phyloP scores from a whole-genome alignment of 78 protist genomes.

The Carpediemonas membranifera region DNA sequence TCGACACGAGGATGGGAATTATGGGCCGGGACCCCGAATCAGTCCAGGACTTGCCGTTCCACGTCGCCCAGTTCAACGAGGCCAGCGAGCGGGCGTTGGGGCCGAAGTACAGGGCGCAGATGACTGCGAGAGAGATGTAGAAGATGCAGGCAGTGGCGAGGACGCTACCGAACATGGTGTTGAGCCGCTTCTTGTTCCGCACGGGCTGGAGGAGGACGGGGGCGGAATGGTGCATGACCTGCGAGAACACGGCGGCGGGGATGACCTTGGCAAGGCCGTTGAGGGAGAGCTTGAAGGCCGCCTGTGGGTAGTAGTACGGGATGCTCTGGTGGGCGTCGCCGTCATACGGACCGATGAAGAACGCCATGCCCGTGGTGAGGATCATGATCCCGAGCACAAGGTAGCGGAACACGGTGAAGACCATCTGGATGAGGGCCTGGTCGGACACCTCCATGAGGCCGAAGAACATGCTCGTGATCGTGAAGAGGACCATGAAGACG shows the following conservation, averaged over 20 bases:
- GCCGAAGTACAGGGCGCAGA: background rate
- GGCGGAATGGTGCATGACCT: background rate
- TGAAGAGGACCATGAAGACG: background rate
- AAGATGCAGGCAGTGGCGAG: background rate
- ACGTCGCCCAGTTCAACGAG: background rate
- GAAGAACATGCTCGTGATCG: background rate
- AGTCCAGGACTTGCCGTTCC: background rate
- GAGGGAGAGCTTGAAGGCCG: too few species aligned
- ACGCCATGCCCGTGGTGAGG: too few species aligned
- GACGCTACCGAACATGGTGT: background rate
- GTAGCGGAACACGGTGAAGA: background rate
- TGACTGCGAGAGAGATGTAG: background rate
- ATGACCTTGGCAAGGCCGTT: too few species aligned
- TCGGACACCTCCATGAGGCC: background rate
- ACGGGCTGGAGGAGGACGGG: background rate
- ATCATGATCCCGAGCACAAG: too few species aligned
- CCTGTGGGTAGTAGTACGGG: too few species aligned
- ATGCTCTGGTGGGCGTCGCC: too few species aligned
- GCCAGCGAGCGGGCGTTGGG: background rate
- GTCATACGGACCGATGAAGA: too few species aligned
- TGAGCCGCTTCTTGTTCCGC: background rate
- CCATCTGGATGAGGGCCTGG: background rate
- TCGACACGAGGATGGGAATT: background rate
- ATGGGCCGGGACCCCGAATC: background rate
- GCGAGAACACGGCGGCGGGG: background rate